Percentiles rank a stretch among this genome's conserved stretches.
These are phyloP conservation scores for Jacaranda copaia DNA, from an alignment of 257 asterid species.

Conservation along the genomic window DNA sequence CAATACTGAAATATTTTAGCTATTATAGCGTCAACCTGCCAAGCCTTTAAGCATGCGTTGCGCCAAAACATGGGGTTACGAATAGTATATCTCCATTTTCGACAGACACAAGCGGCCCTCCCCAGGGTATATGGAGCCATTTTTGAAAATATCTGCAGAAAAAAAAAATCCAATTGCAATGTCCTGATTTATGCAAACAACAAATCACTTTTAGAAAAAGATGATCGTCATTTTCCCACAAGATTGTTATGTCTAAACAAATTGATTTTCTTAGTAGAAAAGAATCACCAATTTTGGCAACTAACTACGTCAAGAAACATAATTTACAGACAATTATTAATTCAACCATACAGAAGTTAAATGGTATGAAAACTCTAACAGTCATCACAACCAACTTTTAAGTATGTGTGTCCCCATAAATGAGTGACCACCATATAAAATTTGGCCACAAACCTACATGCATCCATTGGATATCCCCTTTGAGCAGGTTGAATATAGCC, in stretches of 20 bases:
- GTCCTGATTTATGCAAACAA: constrained; percentile 3
- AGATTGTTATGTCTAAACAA: background rate
- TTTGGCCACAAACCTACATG: too few species aligned
- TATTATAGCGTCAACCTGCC: constrained; percentile 69
- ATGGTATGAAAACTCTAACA: background rate
- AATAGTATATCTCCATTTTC: constrained; percentile 93
- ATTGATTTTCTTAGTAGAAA: background rate
- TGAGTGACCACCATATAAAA: too few species aligned
- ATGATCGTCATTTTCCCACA: background rate
- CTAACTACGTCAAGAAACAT: background rate
- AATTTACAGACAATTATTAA: background rate
- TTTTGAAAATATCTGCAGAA: constrained; percentile 73
- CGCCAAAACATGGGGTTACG: constrained; percentile 98
- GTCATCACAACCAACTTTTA: background rate
- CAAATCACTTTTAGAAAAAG: background rate
- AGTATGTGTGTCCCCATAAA: background rate
- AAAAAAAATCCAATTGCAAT: constrained; percentile 23
- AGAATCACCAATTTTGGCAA: background rate
- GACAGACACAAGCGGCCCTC: constrained; percentile 93
- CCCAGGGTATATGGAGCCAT: constrained; percentile 84
- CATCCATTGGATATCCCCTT: too few species aligned
- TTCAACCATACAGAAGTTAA: background rate
- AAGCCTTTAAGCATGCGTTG: constrained; percentile 84
- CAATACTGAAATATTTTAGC: constrained; percentile 9
- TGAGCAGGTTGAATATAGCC: too few species aligned